Percentiles rank a stretch among this genome's conserved stretches.
phyloP scores from a whole-genome alignment of 2,329 filamentous ascomycete species.

The Grosmannia serpens region DNA sequence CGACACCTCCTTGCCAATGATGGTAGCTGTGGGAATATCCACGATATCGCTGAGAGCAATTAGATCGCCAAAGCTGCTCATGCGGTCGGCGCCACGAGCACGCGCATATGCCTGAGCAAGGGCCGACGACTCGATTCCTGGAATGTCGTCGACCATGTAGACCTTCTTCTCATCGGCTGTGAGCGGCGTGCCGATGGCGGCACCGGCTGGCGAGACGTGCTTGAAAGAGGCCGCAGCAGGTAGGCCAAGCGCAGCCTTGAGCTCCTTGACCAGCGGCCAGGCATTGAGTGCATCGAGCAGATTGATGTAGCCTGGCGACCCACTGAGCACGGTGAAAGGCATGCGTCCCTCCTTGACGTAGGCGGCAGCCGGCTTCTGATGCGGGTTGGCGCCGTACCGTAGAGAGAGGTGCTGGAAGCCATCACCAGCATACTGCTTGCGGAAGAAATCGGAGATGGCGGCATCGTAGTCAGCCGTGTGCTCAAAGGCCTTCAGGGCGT shows the following conservation, averaged over 20 bases:
- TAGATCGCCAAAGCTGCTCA: slow-evolving; percentile 97
- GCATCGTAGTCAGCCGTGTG: slow-evolving; percentile 95
- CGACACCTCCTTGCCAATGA: slow-evolving; percentile 95
- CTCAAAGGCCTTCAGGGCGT: slow-evolving; percentile 95
- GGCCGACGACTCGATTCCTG: slow-evolving; percentile 71
- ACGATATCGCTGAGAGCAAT: slow-evolving; percentile 87
- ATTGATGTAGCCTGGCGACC: slow-evolving; percentile 94
- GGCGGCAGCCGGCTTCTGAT: slow-evolving; percentile 92
- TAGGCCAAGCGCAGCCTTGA: slow-evolving; percentile 75
- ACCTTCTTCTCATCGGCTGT: slow-evolving; percentile 85
- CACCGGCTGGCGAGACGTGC: slow-evolving; percentile 94
- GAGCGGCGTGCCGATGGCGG: slow-evolving; percentile 83
- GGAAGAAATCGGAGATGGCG: slow-evolving; percentile 93
- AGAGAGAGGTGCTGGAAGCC: slow-evolving; percentile 75
- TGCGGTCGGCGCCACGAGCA: slow-evolving; percentile 89
- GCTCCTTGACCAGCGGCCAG: slow-evolving; percentile 93
- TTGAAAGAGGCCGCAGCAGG: slow-evolving; percentile 97
- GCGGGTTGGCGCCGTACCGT: slow-evolving; percentile 92
- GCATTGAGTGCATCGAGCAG: slow-evolving; percentile 91
- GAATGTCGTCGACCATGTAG: slow-evolving; percentile 96
- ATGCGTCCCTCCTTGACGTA: slow-evolving; percentile 62
- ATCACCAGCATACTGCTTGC: slow-evolving; percentile 85
- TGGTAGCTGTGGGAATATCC: slow-evolving; percentile 87
- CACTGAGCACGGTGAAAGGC: slow-evolving; percentile 89
- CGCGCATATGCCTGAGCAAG: slow-evolving; percentile 93